Percentiles rank a stretch among this genome's conserved stretches.
These are phyloP conservation scores for Ambrosia trifida DNA, from an alignment of 129 eudicot species.

Conservation along the genomic window DNA sequence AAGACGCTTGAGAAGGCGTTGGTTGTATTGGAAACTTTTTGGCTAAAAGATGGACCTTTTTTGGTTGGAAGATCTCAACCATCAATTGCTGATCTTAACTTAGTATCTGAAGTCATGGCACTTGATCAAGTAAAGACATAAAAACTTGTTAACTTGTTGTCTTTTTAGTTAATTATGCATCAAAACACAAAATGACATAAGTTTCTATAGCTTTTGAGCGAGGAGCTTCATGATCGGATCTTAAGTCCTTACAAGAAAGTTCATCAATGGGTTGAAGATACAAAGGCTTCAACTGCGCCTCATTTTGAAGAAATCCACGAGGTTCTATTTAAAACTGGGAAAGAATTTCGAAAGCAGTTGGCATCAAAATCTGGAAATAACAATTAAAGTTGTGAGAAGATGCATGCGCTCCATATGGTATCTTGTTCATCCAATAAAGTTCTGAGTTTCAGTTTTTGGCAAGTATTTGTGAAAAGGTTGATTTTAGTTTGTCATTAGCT, in stretches of 20 bases:
- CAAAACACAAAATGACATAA: neutral
- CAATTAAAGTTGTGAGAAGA: slow-evolving; percentile 24
- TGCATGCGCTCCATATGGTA: neutral
- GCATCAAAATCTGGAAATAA: slow-evolving; percentile 1
- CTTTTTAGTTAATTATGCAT: neutral
- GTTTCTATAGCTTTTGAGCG: slow-evolving; percentile 50
- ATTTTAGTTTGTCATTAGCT: neutral
- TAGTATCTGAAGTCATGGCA: slow-evolving; percentile 68
- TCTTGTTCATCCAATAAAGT: slow-evolving; percentile 12
- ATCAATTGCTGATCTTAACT: slow-evolving; percentile 71
- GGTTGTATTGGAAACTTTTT: slow-evolving; percentile 44
- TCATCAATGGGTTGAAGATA: slow-evolving; percentile 57
- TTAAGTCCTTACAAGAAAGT: slow-evolving; percentile 61
- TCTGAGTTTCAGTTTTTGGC: neutral
- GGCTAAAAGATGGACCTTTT: slow-evolving; percentile 66
- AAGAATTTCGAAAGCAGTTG: slow-evolving; percentile 32
- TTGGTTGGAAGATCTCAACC: slow-evolving; percentile 62
- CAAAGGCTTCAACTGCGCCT: slow-evolving; percentile 54
- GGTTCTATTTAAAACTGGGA: slow-evolving; percentile 33
- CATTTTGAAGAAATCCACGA: slow-evolving; percentile 66
- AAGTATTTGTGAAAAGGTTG: neutral
- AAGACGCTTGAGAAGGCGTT: slow-evolving; percentile 43
- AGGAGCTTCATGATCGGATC: slow-evolving; percentile 53
- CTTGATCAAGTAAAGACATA: slow-evolving; percentile 49
- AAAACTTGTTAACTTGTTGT: neutral